phyloP scores from a whole-genome alignment of 495 filamentous ascomycete genomes.

The Penicillium argentinense region DNA sequence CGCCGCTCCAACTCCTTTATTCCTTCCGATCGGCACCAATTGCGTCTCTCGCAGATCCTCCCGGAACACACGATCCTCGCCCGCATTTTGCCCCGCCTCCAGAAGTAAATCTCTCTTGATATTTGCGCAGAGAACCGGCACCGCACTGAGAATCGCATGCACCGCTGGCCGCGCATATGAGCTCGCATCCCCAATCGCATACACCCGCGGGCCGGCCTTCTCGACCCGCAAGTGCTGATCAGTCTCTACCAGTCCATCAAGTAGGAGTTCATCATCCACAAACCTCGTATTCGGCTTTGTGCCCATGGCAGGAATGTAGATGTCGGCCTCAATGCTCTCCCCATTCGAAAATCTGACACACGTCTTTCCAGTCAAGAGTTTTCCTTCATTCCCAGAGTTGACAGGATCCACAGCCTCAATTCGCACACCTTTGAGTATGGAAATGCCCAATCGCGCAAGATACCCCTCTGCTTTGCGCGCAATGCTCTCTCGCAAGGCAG shows the following conservation, averaged over 20 bases:
- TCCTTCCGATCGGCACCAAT: slow-evolving; percentile 54
- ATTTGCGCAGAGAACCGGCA: slow-evolving; percentile 46
- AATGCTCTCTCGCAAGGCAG: slow-evolving; percentile 34
- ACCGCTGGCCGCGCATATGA: slow-evolving; percentile 33
- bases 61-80: slow-evolving; percentile 23
- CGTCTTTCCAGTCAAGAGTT: slow-evolving; percentile 17
- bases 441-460: slow-evolving; percentile 45
- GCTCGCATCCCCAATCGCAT: slow-evolving; percentile 45
- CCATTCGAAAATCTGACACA: slow-evolving; percentile 38
- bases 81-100: slow-evolving; percentile 2
- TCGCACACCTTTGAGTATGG: slow-evolving; percentile 37
- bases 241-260: slow-evolving; percentile 40
- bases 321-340: slow-evolving; percentile 36
- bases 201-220: slow-evolving; percentile 47
- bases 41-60: slow-evolving; percentile 49
- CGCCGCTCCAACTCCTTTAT: slow-evolving; percentile 55
- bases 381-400: slow-evolving; percentile 24
- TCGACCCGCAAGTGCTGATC: slow-evolving; percentile 50
- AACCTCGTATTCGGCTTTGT: slow-evolving; percentile 46
- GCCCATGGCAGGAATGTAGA: slow-evolving; percentile 52
- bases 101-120: slow-evolving; percentile 41
- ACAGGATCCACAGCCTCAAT: slow-evolving; percentile 22
- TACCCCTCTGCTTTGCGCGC: slow-evolving; percentile 39
- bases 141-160: slow-evolving; percentile 34
- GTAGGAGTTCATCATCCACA: slow-evolving; percentile 33